Base-by-base conservation (phyloP, 306 rosid species). In the Acacia acuminata region DNA sequence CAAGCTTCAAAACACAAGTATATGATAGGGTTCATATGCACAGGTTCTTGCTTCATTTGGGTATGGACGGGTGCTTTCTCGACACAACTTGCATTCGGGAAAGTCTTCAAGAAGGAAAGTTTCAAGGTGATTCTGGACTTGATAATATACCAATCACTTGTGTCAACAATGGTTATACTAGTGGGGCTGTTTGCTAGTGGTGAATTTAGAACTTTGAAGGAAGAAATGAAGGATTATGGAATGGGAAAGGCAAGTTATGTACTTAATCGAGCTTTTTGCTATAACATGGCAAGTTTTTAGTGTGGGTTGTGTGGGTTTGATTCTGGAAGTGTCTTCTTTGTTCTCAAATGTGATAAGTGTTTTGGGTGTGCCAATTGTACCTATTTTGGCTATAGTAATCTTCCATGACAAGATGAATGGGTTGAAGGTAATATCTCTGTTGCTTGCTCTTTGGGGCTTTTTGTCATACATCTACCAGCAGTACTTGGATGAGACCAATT, bases 371-470 rank as follows among this genome's bases (percentile, higher is more conserved):
- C 88, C 92, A 10, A n/a, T 90, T 17, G 83, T 87, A 43, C 92
- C 88, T 2, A 71, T 88, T 85, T 60, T 88, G 38, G 90, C 90
- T 2, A 74, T 86, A 11, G 27, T 88, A 38, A 61, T 90, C 67
- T 77, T 85, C 75, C 89, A 85, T 43, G 90, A 90, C 48, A 79
- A 73, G 32, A 81, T 90, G 81, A 65, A 87, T 64, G 92, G 86
- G 8, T 69, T 79, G 19, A 90, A 88, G 83, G 88, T 30, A 25
- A 76, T 86, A 8, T 77, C 90, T 68, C 43, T 85, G 84, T 72
- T 86, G 25, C 85, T 88, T 51, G 86, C 90, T 32, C 30, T 85
- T 10, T 90, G 88, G 94, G 91, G 90, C 17, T 83, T 88, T 63
- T 30, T 81, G 69, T 90, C 94, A 13, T 88, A 86, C 55, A 12